Conservation (phyloP, 139 green algal genomes). For the Tetraselmis striata region DNA sequence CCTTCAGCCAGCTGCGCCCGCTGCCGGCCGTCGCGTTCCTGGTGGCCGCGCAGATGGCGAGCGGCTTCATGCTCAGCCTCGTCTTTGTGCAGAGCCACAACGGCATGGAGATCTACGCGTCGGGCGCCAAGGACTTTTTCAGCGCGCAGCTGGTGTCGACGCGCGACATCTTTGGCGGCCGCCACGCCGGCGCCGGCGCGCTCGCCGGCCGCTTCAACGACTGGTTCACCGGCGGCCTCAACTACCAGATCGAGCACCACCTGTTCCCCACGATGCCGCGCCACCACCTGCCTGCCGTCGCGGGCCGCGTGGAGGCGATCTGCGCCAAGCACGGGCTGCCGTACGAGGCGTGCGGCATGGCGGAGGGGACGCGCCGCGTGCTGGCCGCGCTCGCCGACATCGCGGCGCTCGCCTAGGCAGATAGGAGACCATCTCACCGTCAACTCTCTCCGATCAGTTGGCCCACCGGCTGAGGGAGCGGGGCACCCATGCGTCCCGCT, state of each 20-base stretch:
- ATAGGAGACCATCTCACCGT: too few relatives aligned
- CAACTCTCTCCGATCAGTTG: too few relatives aligned
- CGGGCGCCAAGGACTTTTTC: conserved; percentile 54
- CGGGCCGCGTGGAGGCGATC: conserved; percentile 25
- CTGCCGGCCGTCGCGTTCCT: conserved; percentile 29
- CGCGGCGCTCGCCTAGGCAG: not conserved
- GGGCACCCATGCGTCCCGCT: too few relatives aligned
- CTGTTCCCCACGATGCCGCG: conserved; percentile 68
- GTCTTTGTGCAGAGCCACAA: conserved; percentile 79
- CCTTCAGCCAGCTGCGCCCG: conserved; percentile 33
- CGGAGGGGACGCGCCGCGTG: conserved; percentile 33
- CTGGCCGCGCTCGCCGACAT: conserved; percentile 32
- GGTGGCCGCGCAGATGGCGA: conserved; percentile 32
- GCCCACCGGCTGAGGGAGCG: too few relatives aligned
- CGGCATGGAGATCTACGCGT: conserved; percentile 66
- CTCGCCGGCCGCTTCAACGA: conserved; percentile 51
- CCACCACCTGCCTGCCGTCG: conserved; percentile 49
- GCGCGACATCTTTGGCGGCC: conserved; percentile 47
- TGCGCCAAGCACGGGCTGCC: conserved; percentile 50
- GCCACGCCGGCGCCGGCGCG: conserved; percentile 60
- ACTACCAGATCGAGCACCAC: conserved; percentile 80
- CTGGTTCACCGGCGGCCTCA: conserved; percentile 60
- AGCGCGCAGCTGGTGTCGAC: conserved; percentile 61
- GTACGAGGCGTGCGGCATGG: conserved; percentile 47
- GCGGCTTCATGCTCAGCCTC: conserved; percentile 48